Conservation (phyloP, 1,284 basidiomycete genomes). For the Rhodotorula sp. region DNA sequence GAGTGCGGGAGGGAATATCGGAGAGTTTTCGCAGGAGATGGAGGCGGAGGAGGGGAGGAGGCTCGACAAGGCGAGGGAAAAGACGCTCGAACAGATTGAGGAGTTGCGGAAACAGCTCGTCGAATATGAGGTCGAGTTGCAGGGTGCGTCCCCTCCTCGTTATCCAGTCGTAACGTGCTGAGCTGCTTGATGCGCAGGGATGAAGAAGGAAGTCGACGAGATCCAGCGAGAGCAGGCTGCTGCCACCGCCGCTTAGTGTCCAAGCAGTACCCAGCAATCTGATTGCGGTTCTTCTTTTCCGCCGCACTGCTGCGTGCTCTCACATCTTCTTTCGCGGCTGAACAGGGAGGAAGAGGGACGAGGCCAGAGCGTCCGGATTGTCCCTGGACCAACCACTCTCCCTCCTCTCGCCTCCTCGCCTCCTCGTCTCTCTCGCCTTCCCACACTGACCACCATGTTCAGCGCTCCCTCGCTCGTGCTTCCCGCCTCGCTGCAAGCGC, state of each 20-base stretch:
- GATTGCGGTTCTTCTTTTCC: not conserved
- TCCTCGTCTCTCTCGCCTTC: no score
- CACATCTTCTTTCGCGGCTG: no score
- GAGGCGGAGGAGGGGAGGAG: conserved; percentile 79
- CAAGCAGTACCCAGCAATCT: not conserved
- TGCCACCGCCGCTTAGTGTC: conserved; percentile 1
- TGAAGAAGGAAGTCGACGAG: conserved; percentile 36
- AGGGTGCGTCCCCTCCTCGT: conserved; percentile 12
- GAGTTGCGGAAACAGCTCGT: conserved; percentile 46
- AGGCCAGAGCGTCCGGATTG: no score
- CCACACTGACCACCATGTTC: not conserved
- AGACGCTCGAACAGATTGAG: conserved; percentile 54
- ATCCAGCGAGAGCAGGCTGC: conserved; percentile 11
- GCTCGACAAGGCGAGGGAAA: conserved; percentile 71
- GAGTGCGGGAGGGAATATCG: conserved; percentile 36
- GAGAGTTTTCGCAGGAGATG: conserved; percentile 76
- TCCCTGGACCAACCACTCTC: no score
- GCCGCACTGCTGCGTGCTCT: no score
- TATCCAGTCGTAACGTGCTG: no score
- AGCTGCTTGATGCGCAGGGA: conserved; percentile 13
- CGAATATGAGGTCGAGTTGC: conserved; percentile 45
- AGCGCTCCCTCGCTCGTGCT: no score
- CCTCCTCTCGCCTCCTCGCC: no score
- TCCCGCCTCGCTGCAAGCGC: no score
- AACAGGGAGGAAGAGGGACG: no score